phyloP scores from a whole-genome alignment of 805 yeast genomes.

The Pichia membranifaciens region DNA sequence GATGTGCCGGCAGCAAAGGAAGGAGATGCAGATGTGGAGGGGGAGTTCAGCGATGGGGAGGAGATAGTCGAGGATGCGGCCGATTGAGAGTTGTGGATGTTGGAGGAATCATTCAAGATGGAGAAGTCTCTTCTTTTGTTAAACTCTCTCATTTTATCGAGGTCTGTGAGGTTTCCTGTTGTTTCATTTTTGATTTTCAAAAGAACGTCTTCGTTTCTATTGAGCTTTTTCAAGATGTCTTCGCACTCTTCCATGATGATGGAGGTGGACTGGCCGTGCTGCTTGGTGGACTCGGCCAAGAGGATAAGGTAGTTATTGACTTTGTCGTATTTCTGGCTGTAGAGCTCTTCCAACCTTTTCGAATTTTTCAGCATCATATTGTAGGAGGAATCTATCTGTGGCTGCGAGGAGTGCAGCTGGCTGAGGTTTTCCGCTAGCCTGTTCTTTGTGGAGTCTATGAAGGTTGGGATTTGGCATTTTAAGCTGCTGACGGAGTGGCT shows the following conservation, averaged over 20 bases:
- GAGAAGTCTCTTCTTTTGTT: conserved; percentile 13
- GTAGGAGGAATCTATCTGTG: conserved; percentile 43
- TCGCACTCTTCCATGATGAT: conserved; percentile 41
- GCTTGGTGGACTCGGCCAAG: conserved; percentile 39
- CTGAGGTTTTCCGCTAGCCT: conserved; percentile 33
- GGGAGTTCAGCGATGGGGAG: neutral
- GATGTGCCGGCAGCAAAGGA: neutral
- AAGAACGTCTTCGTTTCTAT: conserved; percentile 22
- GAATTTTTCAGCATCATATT: conserved; percentile 44
- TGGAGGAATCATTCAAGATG: conserved; percentile 8
- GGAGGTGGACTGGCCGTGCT: conserved; percentile 46
- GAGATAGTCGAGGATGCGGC: neutral
- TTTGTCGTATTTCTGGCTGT: conserved; percentile 40
- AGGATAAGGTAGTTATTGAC: conserved; percentile 38
- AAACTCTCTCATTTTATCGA: conserved; percentile 12
- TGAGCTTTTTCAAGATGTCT: conserved; percentile 34
- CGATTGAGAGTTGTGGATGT: neutral
- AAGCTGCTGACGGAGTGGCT: conserved; percentile 37
- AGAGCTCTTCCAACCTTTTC: conserved; percentile 43
- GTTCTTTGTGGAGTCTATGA: conserved; percentile 33
- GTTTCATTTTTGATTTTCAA: conserved; percentile 15
- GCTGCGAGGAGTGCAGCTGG: conserved; percentile 39
- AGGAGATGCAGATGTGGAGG: neutral
- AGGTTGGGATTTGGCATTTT: conserved; percentile 32
- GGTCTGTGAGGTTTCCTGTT: conserved; percentile 6